Base-by-base conservation (phyloP, 495 filamentous ascomycete genomes). In the Neurospora sp. region DNA sequence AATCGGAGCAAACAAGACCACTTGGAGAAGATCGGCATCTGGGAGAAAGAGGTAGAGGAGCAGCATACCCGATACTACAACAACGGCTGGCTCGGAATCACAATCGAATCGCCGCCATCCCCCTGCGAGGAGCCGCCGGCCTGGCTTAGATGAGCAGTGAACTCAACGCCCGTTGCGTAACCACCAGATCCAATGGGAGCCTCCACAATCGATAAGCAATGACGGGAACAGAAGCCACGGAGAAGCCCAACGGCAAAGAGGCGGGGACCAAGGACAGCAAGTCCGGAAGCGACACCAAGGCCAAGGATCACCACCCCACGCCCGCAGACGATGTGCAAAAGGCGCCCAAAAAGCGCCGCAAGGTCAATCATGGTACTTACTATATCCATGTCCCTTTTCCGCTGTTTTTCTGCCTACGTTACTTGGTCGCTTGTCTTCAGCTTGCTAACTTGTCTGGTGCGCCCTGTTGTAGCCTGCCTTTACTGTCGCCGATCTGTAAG, bases 401-500 rank as follows among this genome's bases (percentile, higher is more conserved):
- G 22, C 53, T 8, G 27, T 37, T 14, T 35, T 37, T 14, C 27
- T 65, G 27, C 22, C 78, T 73, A 73, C 74, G 74, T 76, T 79
- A 79, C 78, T 74, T 75, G 27, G 65, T 73, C 70, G 22, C 73
- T 72, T 41, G 38, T 71, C 73, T 76, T 41, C 61, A 37, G 53
- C 69, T 74, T 78, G 82, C 84, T 85, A 82, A 88, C 83, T 78
- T 80, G 76, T 70, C 79, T 78, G 75, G 76, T 84, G 79, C 82
- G 81, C 84, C 80, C 80, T 78, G 79, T 71, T 81, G 83, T 87
- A 98, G 95, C 96, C 77, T 99, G 96, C 86, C 92, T 98, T 79
- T 99, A 98, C 85, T 99, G 96, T 87, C 93, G 96, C 82, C 93
- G 96, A 88, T 98, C 96, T 91, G 93, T 96, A 90, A 95, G 93